Evolutionary conservation across 441 rosid species (phyloP).

Genomic region (Biscutella laevigata): DNA sequence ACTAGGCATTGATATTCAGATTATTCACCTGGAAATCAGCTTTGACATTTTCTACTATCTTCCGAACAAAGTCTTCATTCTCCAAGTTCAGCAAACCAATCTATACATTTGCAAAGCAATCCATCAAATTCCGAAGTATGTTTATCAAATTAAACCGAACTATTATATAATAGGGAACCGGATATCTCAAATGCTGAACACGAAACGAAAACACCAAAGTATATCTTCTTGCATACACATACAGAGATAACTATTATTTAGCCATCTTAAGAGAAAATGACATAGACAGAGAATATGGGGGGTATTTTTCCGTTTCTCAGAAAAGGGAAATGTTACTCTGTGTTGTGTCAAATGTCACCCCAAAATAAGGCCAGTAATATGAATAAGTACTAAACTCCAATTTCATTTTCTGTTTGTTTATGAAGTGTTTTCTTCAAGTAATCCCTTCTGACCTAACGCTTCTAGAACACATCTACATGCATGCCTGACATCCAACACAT

Average conservation of each 20-base stretch:
- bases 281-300: not conserved
- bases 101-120: conserved; percentile 33
- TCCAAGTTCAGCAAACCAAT: conserved; percentile 90
- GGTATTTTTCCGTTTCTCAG: not conserved
- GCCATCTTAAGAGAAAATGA: not conserved
- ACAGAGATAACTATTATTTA: not conserved
- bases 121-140: not conserved
- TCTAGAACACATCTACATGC: not conserved
- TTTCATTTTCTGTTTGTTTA: not conserved
- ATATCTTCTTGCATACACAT: not conserved
- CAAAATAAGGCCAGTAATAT: not conserved
- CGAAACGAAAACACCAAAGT: not conserved
- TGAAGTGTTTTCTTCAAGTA: not conserved
- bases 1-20: not conserved
- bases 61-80: conserved; percentile 69
- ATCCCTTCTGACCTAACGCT: not conserved
- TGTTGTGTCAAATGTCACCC: not conserved
- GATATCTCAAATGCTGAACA: conserved; percentile 7
- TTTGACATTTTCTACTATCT: conserved; percentile 53
- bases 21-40: conserved; percentile 60
- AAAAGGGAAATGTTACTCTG: not conserved
- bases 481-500: not conserved
- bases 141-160: not conserved
- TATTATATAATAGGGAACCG: not conserved
- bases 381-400: not conserved